These are phyloP conservation scores for Rhizophlyctis rosea DNA, from an alignment of 192 early-diverging fungal genomes.

Conservation along the genomic window DNA sequence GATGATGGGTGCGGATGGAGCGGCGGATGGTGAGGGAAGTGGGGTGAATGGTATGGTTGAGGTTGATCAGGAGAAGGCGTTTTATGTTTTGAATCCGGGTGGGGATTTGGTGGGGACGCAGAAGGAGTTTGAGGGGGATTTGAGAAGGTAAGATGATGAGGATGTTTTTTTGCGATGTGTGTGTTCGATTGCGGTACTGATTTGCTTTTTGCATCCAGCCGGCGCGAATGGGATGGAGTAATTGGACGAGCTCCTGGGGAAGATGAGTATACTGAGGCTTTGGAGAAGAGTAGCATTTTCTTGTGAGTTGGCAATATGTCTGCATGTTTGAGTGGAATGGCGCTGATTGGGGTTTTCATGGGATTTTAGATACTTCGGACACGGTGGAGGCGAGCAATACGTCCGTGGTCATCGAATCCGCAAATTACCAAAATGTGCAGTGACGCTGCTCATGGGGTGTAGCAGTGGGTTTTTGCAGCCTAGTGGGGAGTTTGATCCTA, in stretches of 20 bases:
- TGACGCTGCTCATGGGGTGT: constrained; percentile 88
- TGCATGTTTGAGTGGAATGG: background rate
- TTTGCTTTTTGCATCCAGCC: constrained; percentile 1
- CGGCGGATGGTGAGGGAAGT: constrained; percentile 32
- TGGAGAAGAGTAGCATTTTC: constrained; percentile 60
- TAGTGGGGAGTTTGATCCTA: constrained; percentile 85
- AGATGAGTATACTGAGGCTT: constrained; percentile 55
- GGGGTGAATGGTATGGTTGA: too few relatives aligned
- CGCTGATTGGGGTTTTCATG: background rate
- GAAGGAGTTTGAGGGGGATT: constrained; percentile 59
- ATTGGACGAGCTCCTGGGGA: constrained; percentile 66
- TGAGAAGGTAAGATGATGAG: constrained; percentile 31
- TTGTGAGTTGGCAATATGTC: constrained; percentile 39
- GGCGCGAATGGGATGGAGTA: constrained; percentile 69
- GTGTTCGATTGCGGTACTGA: background rate
- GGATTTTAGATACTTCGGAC: constrained; percentile 80
- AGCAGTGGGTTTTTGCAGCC: constrained; percentile 79
- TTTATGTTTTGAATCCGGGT: constrained; percentile 90
- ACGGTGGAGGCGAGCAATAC: constrained; percentile 88
- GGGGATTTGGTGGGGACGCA: constrained; percentile 84
- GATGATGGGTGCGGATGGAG: constrained; percentile 1
- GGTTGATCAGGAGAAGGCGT: constrained; percentile 36
- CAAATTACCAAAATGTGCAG: constrained; percentile 64
- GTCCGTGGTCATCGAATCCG: constrained; percentile 65
- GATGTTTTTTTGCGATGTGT: constrained; percentile 12